Base-by-base conservation (phyloP, 2,329 filamentous ascomycete genomes). In the Aspergillus felis region DNA sequence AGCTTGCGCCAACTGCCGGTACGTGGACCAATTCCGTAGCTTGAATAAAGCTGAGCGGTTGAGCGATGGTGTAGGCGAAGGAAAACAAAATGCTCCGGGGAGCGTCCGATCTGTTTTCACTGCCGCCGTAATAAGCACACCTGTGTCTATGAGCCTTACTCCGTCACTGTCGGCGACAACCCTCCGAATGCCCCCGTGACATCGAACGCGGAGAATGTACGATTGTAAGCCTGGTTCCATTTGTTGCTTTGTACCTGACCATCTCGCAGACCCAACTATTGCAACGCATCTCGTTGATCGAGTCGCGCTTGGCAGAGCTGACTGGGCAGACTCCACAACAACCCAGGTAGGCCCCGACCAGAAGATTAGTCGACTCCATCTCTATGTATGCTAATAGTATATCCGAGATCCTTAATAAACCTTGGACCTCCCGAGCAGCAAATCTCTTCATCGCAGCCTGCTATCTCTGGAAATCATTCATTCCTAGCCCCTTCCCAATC, bases 1-100 rank as follows among this genome's bases (percentile, higher is more conserved):
- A 50, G 68, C 68, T 6, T 70, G 68, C 49, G 64, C 64, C 14
- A 68, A 64, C 42, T 70, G 68, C 60, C 61, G 67, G 67, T 70
- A 28, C 8, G 28, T 28, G 10, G n/a, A 28, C 2, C 28, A 28
- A 9, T 2, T 28, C 28, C 2, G 8, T 28, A 8, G 28, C 28
- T 28, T 1, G 28, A 28, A 28, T 28, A 28, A 28, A 28, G 28
- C 28, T 28, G 2, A 28, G 8, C 7, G 28, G 2, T 9, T 28
- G 28, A 28, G 28, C 9, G 22, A 29, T 50, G 8, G n/a, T 7
- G 24, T 29, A 70, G 66, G 29, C 64, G 64, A 20, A 66, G 63
- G 38, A 68, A 68, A 49, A 68, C 64, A 0, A 67, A 64, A 56
- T 68, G 66, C 51, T 65, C 66, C 7, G 66, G 65, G 10, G 66